Evolutionary conservation across 2,329 filamentous ascomycete species (phyloP).

Genomic region (Sporothrix inflata): DNA sequence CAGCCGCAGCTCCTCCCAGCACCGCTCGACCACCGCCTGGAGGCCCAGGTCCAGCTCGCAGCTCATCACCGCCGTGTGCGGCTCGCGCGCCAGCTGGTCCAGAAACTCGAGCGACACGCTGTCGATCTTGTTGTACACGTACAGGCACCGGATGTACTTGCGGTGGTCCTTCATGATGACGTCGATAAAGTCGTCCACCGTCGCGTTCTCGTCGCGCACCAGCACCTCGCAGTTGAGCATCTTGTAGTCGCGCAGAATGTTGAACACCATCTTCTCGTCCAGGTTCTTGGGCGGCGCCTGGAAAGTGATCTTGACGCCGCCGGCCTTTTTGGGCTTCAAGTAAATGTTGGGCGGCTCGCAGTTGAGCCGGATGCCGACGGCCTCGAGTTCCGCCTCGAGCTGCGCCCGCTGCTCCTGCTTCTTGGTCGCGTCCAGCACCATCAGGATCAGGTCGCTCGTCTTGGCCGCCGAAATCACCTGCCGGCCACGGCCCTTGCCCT

Average conservation of each 20-base stretch:
- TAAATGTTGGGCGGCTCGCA: constrained; percentile 97
- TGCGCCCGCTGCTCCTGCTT: constrained; percentile 88
- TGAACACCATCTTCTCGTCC: constrained; percentile 98
- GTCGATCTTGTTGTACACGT: constrained; percentile 99
- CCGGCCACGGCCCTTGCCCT: constrained; percentile 92
- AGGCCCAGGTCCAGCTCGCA: constrained; percentile 95
- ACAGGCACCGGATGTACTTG: constrained; percentile 93
- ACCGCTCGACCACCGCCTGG: constrained; percentile 88
- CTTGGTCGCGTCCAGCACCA: constrained; percentile 97
- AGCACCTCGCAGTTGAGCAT: constrained; percentile 97
- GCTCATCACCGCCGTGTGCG: constrained; percentile 93
- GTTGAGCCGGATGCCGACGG: constrained; percentile 93
- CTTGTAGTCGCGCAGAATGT: constrained; percentile 98
- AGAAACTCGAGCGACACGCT: constrained; percentile 91
- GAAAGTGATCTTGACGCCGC: constrained; percentile 99
- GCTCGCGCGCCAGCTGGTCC: constrained; percentile 87
- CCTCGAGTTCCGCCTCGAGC: constrained; percentile 89
- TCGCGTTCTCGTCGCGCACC: constrained; percentile 90
- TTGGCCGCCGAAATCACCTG: constrained; percentile 98
- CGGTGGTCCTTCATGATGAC: constrained; percentile 99
- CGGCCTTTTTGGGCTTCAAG: constrained; percentile 91
- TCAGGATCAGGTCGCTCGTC: constrained; percentile 95
- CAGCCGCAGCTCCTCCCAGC: constrained; percentile 89
- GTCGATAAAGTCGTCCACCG: constrained; percentile 98
- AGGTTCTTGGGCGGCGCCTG: constrained; percentile 83